Evolutionary conservation across 768 basidiomycete genomes (phyloP).

Genomic region (Tricholoma sp.): DNA sequence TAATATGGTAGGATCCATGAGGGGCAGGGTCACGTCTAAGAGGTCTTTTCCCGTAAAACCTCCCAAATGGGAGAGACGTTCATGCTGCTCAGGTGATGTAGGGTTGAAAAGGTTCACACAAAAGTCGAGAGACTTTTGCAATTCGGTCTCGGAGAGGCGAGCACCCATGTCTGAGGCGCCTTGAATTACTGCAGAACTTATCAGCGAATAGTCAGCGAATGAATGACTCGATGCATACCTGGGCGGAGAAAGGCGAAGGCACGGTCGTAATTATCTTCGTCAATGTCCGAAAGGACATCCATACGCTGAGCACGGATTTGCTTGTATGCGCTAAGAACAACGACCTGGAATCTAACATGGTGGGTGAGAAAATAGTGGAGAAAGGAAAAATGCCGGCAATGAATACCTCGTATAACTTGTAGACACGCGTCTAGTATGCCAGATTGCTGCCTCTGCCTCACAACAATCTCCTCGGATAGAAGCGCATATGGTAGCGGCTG

Average conservation of each 20-base stretch:
- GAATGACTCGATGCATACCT: slow-evolving; percentile 29
- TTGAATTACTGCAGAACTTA: slow-evolving; percentile 55
- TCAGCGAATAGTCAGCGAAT: background rate
- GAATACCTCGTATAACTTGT: slow-evolving; percentile 53
- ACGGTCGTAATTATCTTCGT: slow-evolving; percentile 66
- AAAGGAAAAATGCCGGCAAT: background rate
- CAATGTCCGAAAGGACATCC: slow-evolving; percentile 55
- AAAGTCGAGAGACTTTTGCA: slow-evolving; percentile 74
- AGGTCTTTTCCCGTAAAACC: slow-evolving; percentile 32
- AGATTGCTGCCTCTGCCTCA: slow-evolving; percentile 41
- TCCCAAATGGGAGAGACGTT: slow-evolving; percentile 27
- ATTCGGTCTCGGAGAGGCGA: slow-evolving; percentile 64
- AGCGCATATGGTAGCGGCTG: slow-evolving; percentile 52
- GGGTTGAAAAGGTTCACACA: slow-evolving; percentile 71
- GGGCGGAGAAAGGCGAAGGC: slow-evolving; percentile 61
- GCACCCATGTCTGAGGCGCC: slow-evolving; percentile 74
- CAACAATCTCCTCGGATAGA: slow-evolving; percentile 46
- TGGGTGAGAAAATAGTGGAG: background rate
- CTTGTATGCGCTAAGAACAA: slow-evolving; percentile 70
- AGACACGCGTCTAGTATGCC: slow-evolving; percentile 52
- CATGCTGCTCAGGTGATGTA: slow-evolving; percentile 57
- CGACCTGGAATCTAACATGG: slow-evolving; percentile 51
- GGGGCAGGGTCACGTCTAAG: slow-evolving; percentile 48
- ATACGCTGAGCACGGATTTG: slow-evolving; percentile 58
- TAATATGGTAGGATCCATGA: slow-evolving; percentile 40